Conservation (phyloP, 371 early-diverging fungal genomes). For the Apophysomyces trapeziformis region DNA sequence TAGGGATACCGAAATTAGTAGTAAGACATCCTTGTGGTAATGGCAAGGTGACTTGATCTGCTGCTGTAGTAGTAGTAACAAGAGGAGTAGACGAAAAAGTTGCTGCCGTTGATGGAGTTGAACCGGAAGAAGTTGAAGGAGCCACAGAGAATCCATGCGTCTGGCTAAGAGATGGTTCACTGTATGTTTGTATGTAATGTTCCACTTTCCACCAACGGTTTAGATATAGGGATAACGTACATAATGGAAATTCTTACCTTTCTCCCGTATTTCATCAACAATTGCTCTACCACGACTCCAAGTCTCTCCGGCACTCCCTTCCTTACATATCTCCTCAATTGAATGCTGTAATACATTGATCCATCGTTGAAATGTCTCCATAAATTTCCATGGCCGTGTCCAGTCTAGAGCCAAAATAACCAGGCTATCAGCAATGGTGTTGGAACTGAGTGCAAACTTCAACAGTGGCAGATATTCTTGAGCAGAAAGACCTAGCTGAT, state of each 20-base stretch:
- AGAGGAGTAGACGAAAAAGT: conserved; percentile 32
- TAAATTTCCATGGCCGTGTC: conserved; percentile 89
- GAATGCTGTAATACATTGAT: conserved; percentile 71
- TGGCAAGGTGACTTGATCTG: conserved; percentile 73
- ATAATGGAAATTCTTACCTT: conserved; percentile 50
- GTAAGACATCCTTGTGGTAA: conserved; percentile 83
- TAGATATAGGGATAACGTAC: too few species aligned
- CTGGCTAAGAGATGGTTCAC: conserved; percentile 46
- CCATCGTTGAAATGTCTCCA: conserved; percentile 85
- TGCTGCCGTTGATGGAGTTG: conserved; percentile 29
- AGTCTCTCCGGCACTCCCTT: conserved; percentile 53
- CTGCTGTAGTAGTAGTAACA: conserved; percentile 51
- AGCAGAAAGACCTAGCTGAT: conserved; percentile 81
- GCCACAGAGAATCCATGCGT: conserved; percentile 32
- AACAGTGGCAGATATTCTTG: conserved; percentile 76
- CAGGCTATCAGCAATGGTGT: conserved; percentile 67
- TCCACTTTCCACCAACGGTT: conserved; percentile 43
- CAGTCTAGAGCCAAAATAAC: conserved; percentile 89
- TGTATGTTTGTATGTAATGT: conserved; percentile 63
- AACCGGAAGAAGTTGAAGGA: conserved; percentile 46
- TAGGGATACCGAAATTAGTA: conserved; percentile 86
- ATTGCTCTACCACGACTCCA: conserved; percentile 74
- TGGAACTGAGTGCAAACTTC: conserved; percentile 73
- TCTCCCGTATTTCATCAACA: conserved; percentile 76
- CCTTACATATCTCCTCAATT: conserved; percentile 63